Conservation (phyloP, 768 basidiomycete species). For the Macrocybe gigantea region DNA sequence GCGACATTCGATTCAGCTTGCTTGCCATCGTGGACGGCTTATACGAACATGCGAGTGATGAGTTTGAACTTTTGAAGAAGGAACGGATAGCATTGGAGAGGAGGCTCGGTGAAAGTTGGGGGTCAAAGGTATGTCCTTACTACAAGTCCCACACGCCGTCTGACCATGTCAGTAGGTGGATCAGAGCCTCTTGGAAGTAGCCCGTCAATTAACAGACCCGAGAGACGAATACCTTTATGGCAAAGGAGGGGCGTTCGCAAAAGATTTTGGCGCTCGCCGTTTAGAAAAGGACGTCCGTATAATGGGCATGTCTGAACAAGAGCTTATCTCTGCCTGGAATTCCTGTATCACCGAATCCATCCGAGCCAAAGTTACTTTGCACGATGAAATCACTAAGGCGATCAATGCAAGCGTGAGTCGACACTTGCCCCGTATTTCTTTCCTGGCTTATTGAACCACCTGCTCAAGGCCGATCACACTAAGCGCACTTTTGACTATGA, state of each 20-base stretch:
- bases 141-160: not conserved
- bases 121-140: constrained; percentile 26
- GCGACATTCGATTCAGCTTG: constrained; percentile 53
- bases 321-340: constrained; percentile 40
- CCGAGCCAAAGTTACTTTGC: constrained; percentile 32
- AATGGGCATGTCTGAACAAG: constrained; percentile 32
- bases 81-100: constrained; percentile 41
- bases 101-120: constrained; percentile 32
- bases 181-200: constrained; percentile 16
- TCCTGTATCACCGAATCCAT: constrained; percentile 35
- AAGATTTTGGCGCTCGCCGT: constrained; percentile 38
- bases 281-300: constrained; percentile 38
- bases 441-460: not conserved
- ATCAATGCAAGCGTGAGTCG: constrained; percentile 37
- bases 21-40: constrained; percentile 53
- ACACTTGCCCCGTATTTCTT: not conserved
- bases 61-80: constrained; percentile 45
- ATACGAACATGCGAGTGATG: constrained; percentile 44
- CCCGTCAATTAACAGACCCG: no score
- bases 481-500: constrained; percentile 61
- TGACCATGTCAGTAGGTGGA: constrained; percentile 30
- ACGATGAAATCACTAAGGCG: constrained; percentile 45
- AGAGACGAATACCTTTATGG: no score
- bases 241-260: constrained; percentile 26
- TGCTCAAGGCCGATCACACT: constrained; percentile 44